phyloP scores from a whole-genome alignment of 768 basidiomycete species.

The Pseudohyphozyma bogoriensis region DNA sequence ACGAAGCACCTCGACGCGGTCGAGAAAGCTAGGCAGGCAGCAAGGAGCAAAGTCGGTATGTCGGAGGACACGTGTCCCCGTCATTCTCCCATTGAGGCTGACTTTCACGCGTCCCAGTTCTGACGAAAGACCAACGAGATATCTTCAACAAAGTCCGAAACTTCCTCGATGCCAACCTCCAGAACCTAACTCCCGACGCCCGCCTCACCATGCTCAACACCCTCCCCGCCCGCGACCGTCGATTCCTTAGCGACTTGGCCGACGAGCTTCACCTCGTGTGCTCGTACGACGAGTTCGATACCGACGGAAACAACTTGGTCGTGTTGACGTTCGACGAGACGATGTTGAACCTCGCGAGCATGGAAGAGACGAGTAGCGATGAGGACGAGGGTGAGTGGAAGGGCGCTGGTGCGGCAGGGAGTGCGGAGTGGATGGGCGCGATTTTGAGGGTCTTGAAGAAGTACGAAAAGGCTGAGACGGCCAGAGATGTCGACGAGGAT shows the following conservation, averaged over 20 bases:
- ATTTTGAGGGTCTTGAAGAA: constrained; percentile 74
- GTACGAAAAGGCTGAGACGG: constrained; percentile 73
- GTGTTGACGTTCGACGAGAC: constrained; percentile 45
- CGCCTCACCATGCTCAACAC: constrained; percentile 61
- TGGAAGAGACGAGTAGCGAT: constrained; percentile 36
- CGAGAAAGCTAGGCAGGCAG: constrained; percentile 49
- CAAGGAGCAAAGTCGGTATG: constrained; percentile 57
- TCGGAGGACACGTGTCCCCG: constrained; percentile 8
- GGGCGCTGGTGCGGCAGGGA: too few relatives aligned
- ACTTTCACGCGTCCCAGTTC: constrained; percentile 41
- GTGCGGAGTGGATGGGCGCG: constrained; percentile 45
- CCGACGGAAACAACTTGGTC: constrained; percentile 44
- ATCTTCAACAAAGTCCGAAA: constrained; percentile 68
- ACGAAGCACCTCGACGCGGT: constrained; percentile 44
- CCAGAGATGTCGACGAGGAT: constrained; percentile 51
- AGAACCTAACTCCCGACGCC: constrained; percentile 32
- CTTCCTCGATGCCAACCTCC: constrained; percentile 49
- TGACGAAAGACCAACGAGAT: constrained; percentile 62
- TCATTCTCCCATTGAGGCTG: background rate
- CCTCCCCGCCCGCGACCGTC: constrained; percentile 67
- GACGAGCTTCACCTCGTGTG: constrained; percentile 65
- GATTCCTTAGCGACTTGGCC: constrained; percentile 66
- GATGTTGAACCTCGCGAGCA: constrained; percentile 52
- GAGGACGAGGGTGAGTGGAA: constrained; percentile 60
- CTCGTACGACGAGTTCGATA: constrained; percentile 91